Conservation (phyloP, 768 basidiomycete species). For the Boletus reticuloceps region DNA sequence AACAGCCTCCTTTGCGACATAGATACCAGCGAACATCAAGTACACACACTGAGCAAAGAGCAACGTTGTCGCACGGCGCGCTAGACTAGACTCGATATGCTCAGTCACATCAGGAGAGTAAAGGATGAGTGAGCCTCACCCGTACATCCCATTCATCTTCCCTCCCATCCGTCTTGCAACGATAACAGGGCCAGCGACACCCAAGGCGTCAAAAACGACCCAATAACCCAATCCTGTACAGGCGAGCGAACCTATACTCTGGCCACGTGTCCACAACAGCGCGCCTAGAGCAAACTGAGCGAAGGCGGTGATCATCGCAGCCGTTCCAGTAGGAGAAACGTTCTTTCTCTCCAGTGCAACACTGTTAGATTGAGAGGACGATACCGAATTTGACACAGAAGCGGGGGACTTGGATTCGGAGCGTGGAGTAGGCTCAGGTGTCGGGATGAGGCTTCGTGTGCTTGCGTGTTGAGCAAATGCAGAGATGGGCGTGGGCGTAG, state of each 20-base stretch:
- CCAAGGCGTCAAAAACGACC: constrained; percentile 93
- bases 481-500: constrained; percentile 60
- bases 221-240: constrained; percentile 94
- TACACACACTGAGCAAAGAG: constrained; percentile 92
- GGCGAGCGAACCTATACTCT: constrained; percentile 81
- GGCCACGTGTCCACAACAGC: constrained; percentile 85
- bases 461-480: constrained; percentile 62
- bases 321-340: constrained; percentile 20
- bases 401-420: constrained; percentile 26
- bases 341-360: background rate
- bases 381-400: constrained; percentile 11
- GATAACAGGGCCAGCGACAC: constrained; percentile 49
- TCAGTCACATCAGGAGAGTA: background rate
- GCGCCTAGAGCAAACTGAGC: constrained; percentile 66
- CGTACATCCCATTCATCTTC: constrained; percentile 44
- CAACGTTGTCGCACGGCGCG: constrained; percentile 64
- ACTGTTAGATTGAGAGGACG: background rate
- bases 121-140: constrained; percentile 49
- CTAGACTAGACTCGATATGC: constrained; percentile 41
- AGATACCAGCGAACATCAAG: constrained; percentile 90
- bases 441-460: background rate
- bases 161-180: constrained; percentile 37
- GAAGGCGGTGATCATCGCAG: constrained; percentile 22
- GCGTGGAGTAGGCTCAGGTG: constrained; percentile 13
- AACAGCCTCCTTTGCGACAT: constrained; percentile 95